Base-by-base conservation (phyloP, 2,329 filamentous ascomycete genomes). In the Aspergillus pseudoglaucus region DNA sequence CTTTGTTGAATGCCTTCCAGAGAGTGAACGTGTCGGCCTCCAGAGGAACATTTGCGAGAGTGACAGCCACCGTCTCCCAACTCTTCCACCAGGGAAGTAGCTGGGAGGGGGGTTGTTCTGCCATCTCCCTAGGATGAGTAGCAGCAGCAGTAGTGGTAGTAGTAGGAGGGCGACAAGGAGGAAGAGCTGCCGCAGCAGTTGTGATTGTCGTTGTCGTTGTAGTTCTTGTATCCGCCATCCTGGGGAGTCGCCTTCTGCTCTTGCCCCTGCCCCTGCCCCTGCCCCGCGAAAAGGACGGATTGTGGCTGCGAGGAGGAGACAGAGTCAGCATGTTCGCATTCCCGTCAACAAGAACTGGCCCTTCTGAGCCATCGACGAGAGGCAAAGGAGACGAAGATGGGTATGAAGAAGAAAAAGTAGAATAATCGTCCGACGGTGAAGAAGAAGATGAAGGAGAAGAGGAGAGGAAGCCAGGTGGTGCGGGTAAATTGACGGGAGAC, bases 1-100 rank as follows among this genome's bases (percentile, higher is more conserved):
- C 70, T 0, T 56, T 50, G 1, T 67, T 62, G 51, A 88, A 79
- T 15, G 74, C 74, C 2, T 70, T 58, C 62, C 76, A 81, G 1
- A 88, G 54, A 3, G 59, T 60, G 6, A 61, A 59, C 0, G 71
- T 71, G 23, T 56, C 68, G 6, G 59, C 57, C 18, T 63, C 58
- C 6, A 43, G 38, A 0, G 73, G 71, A 3, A 76, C 46, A 4
- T 59, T 57, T 2, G 43, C 50, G 8, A 76, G 42, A 17, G 49
- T 62, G n/a, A 75, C 47, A 4, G 60, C 61, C 7, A 75, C 52
- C 1, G 67, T 68, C 3, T 68, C 63, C 68, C 69, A 71, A 6
- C 44, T 51, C 23, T 50, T 64, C 74, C 72, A 77, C 12, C 53
- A 53, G 2, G 55, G 43, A 20, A 53, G 44, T 3, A 61, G 45